Evolutionary conservation across 345 rosid genomes (phyloP), one percentile per base, ranked within the genome.

Genomic region (Trapa bicornis): DNA sequence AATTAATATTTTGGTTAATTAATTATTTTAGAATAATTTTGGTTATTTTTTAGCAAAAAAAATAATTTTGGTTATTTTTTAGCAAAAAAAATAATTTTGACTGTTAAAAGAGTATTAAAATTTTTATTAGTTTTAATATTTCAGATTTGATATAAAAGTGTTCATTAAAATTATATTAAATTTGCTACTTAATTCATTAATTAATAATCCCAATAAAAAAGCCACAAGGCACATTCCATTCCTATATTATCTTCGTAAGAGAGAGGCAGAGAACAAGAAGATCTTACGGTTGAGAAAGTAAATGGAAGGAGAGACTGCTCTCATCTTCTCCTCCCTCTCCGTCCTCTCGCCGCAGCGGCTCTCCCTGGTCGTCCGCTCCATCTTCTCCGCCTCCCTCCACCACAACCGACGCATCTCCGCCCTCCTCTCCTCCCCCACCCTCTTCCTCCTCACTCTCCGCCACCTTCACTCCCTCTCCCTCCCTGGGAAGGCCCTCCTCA

Each of bases 391-490:
- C 73, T 67, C 85, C 54, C 77, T 72, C 77, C 81, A 37, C 84
- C 92, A 74, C 73, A 86, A 74, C 75, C 84, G 72, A 71, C 93
- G 87, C 56, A 84, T 94, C 73, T 68, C 87, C 68, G 35, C 80
- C 73, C 78, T 91, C 69, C 91, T 91, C 70, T 87, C 96, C 62
- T 84, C 91, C 67, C 88, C 91, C 61, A 61, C 85, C 32, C 81
- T 83, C 77, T 91, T 91, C 86, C 84, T 85, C 69, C 84, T 89
- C 84, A 62, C 87, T 62, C 89, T 94, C 74, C 86, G 76, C 78
- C 89, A 76, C 83, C 96, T 94, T 60, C 89, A 80, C 68, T 81
- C 92, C 37, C 87, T 94, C 54, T 80, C 97, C 43, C 84, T 88
- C 67, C 64, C 80, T 17, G 65, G 76, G 37, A 94, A 94, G 73